A percentile compares a stretch with the other conserved stretches of the same genome.
Evolutionary conservation across 1,139 yeast species (phyloP).

Genomic region (Candida sp.): DNA sequence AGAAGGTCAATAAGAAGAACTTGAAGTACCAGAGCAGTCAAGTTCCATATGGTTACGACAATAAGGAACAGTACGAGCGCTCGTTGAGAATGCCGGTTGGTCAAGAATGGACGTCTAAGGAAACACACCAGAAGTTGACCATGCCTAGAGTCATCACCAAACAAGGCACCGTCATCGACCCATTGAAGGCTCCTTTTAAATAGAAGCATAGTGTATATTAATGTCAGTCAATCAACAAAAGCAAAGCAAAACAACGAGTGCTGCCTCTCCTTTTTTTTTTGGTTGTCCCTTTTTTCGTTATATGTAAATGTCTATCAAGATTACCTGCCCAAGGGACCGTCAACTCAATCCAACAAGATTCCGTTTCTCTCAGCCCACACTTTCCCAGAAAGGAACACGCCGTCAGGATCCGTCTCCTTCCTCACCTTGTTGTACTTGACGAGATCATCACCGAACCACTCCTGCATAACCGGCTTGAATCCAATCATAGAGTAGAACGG

Average conservation of each 20-base stretch:
- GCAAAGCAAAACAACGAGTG: neutral
- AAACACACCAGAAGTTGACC: conserved; percentile 84
- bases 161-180: conserved; percentile 91
- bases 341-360: conserved; percentile 40
- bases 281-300: neutral
- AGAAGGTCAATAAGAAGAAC: conserved; percentile 82
- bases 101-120: conserved; percentile 94
- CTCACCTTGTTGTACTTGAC: conserved; percentile 63
- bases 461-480: conserved; percentile 64
- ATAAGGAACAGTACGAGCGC: conserved; percentile 93
- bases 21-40: conserved; percentile 82
- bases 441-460: conserved; percentile 85
- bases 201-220: conserved; percentile 18
- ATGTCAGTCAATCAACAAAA: neutral
- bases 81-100: conserved; percentile 97
- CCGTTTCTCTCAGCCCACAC: conserved; percentile 88
- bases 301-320: neutral
- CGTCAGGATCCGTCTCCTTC: conserved; percentile 74
- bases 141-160: conserved; percentile 89
- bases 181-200: conserved; percentile 75
- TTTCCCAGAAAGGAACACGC: conserved; percentile 77
- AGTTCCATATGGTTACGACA: conserved; percentile 95
- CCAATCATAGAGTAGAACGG: conserved; percentile 83
- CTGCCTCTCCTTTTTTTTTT: neutral
- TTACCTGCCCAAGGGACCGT: neutral